Conservation (phyloP, 2,329 filamentous ascomycete species). For the Phoma sp. region DNA sequence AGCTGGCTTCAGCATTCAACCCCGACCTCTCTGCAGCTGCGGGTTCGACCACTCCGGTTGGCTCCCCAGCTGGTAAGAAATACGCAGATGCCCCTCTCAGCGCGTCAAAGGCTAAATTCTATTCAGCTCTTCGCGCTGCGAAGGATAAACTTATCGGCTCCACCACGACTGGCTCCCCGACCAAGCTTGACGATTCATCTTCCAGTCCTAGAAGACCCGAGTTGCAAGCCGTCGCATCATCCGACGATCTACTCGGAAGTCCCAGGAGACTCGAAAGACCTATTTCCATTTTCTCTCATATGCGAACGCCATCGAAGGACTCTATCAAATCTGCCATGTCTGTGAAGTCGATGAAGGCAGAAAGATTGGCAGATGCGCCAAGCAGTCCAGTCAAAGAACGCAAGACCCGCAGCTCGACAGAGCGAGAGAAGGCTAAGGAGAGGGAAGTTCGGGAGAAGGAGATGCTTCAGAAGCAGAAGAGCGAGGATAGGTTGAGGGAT, state of each 20-base stretch:
- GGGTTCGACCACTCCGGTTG: slow-evolving; percentile 62
- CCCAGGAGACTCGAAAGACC: slow-evolving; percentile 42
- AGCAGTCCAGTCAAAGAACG: slow-evolving; percentile 47
- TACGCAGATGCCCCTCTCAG: slow-evolving; percentile 80
- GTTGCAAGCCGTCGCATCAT: no score
- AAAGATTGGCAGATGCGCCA: slow-evolving; percentile 32
- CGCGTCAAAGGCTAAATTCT: slow-evolving; percentile 90
- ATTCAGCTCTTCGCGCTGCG: slow-evolving; percentile 86
- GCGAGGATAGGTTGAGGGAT: slow-evolving; percentile 70
- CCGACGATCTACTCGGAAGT: slow-evolving; percentile 30
- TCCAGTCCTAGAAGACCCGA: slow-evolving; percentile 34
- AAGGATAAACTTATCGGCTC: slow-evolving; percentile 85
- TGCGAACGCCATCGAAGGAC: slow-evolving; percentile 46
- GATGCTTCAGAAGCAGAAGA: slow-evolving; percentile 63
- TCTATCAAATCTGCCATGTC: slow-evolving; percentile 41
- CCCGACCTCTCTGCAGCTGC: slow-evolving; percentile 47
- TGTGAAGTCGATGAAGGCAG: slow-evolving; percentile 36
- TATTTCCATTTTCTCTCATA: slow-evolving; percentile 41
- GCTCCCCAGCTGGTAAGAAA: slow-evolving; percentile 59
- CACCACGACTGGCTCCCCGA: slow-evolving; percentile 63
- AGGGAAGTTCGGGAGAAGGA: slow-evolving; percentile 66
- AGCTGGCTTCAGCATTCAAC: slow-evolving; percentile 53
- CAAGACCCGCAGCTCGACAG: slow-evolving; percentile 64
- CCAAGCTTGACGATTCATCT: slow-evolving; percentile 61
- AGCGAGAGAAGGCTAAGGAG: slow-evolving; percentile 64